Base-by-base conservation (phyloP, 495 filamentous ascomycete species). In the Hamigera avellanea region DNA sequence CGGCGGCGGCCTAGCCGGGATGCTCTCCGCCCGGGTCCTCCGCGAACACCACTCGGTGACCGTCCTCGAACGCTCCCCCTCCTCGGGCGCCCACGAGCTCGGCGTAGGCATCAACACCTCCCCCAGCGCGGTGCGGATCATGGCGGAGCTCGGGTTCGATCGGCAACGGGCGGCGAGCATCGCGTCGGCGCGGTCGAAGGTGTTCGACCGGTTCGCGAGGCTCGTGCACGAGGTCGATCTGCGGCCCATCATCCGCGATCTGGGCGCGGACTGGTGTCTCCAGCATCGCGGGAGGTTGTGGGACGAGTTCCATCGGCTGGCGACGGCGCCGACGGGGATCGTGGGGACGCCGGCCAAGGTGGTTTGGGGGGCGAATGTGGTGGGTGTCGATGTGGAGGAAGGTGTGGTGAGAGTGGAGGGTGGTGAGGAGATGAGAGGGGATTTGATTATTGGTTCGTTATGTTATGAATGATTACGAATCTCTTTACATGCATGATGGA, bases 1-100 rank as follows among this genome's bases (percentile, higher is more conserved):
- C 21, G 43, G 43, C 38, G 28, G 17, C 35, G 43, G 43, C 23
- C 28, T 45, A 15, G 19, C 43, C 6, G 43, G 43, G 14, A 13
- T 32, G 18, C 23, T 36, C 1, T 19, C 37, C 2, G 43, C 37
- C 3, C 33, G 43, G n/a, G 34, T 45, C 27, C 43, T 45, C 10
- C 43, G 43, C 14, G 33, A 33, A 14, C 30, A 40, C 17, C 43
- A 45, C 37, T 12, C 14, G 2, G 43, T 45, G 1, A 45, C 43
- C 8, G 30, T 45, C 29, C 32, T 36, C 28, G 43, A 45, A 28
- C 43, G 43, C 37, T n/a, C n/a, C n/a, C n/a, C n/a, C n/a, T 14
- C 14, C n/a, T 2, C 15, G 2, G 9, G 6, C 23, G 25, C 13
- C 21, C 8, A 12, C 10, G 43, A 35, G 21, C 19, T 19, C n/a